Evolutionary conservation across 345 rosid genomes (phyloP), one percentile per base, ranked within the genome.

Genomic region (Rubroshorea leprosula): DNA sequence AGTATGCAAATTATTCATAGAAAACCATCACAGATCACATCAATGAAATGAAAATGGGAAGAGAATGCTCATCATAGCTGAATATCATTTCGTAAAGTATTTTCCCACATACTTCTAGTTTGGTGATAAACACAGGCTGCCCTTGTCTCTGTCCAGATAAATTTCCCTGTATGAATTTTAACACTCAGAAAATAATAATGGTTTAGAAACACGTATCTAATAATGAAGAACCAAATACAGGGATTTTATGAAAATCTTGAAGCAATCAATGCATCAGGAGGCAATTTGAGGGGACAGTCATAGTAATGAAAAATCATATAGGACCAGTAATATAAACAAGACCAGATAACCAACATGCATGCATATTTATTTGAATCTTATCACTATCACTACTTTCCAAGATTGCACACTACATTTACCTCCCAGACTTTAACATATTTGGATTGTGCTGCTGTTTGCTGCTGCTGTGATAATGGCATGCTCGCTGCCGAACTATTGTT

Each of bases 361-460:
- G 35, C 39, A 38, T 58, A 60, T 53, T 54, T 43, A 63, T 35
- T 8, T 6, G 41, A 6, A 35, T 56, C 48, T 44, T 57, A n/a
- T n/a, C n/a, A n/a, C n/a, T 48, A 62, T 20, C 14, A 8, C 23
- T 20, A 12, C 23, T 23, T 39, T 8, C 3, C 23, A 66, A 11
- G 24, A 1, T 17, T 1, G 55, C 5, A 31, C 38, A 31, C 19
- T 52, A 64, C 20, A 64, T 79, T 73, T 78, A 86, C 99, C 95
- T 93, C 97, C 99, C 97, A 93, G 62, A 93, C 87, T 78, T 79
- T 93, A 11, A 89, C 78, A 70, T 93, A 89, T 83, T 89, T 89
- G 61, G 92, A 78, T 61, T 87, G 92, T 27, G 86, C 64, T 62
- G 83, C 38, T 68, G 58, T 79, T 78, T 31, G 95, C 64, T 16